Conservation (phyloP, 805 yeast genomes). For the Brettanomyces naardenensis region DNA sequence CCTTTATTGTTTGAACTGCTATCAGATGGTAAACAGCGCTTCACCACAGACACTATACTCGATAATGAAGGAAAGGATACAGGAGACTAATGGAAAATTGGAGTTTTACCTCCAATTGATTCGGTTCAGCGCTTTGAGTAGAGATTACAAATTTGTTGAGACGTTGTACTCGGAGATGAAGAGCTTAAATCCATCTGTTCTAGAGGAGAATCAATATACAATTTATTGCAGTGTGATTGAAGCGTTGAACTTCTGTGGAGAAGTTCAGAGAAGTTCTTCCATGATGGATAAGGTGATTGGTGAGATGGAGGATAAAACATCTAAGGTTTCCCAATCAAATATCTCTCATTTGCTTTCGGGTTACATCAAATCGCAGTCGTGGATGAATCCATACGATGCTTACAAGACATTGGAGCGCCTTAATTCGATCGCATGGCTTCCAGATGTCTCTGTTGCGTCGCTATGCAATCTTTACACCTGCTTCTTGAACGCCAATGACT, state of each 20-base stretch:
- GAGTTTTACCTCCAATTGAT: slow-evolving; percentile 32
- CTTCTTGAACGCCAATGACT: slow-evolving; percentile 16
- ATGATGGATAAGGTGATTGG: slow-evolving; percentile 48
- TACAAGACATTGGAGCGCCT: slow-evolving; percentile 20
- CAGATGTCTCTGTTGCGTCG: slow-evolving; percentile 24
- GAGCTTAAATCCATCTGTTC: slow-evolving; percentile 1
- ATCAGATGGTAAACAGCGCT: slow-evolving; percentile 15
- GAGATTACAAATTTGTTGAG: slow-evolving; percentile 31
- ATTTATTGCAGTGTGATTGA: slow-evolving; percentile 47
- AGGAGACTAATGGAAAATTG: slow-evolving; percentile 1
- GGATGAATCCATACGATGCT: slow-evolving; percentile 18
- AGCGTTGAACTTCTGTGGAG: slow-evolving; percentile 43
- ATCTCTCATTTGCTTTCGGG: slow-evolving; percentile 19
- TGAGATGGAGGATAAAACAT: slow-evolving; percentile 8
- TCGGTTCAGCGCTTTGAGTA: slow-evolving; percentile 30
- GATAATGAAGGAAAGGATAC: slow-evolving; percentile 10
- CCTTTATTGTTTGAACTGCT: slow-evolving; percentile 20
- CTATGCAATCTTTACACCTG: slow-evolving; percentile 20
- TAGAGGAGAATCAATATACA: slow-evolving; percentile 30
- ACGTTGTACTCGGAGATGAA: slow-evolving; percentile 28
- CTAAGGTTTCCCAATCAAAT: slow-evolving; percentile 6
- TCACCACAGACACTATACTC: slow-evolving; percentile 12
- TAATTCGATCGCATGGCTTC: slow-evolving; percentile 24
- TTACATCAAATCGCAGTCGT: slow-evolving; percentile 21
- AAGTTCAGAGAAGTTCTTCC: slow-evolving; percentile 42